Base-by-base conservation (phyloP, 2,329 filamentous ascomycete genomes). In the Nothopassalora personata region DNA sequence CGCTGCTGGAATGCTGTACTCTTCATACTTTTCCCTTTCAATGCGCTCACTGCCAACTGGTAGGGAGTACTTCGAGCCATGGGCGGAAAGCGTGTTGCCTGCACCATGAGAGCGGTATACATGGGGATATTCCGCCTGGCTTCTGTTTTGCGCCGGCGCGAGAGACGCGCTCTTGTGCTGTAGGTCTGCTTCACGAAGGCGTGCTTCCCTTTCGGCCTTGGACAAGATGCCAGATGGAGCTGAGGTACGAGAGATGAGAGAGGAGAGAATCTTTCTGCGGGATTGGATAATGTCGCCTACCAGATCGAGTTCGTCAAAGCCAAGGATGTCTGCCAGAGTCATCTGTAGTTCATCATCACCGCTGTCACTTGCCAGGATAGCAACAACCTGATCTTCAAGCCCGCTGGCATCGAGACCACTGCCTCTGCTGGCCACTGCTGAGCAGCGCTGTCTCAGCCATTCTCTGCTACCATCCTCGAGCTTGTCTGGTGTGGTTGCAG, bases 301-400 rank as follows among this genome's bases (percentile, higher is more conserved):
- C 68, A 99, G 86, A 65, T 99, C 93, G 18, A 99, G 80, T 70
- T 97, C 91, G 67, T 94, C 91, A 68, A 93, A 97, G 0, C 95
- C 94, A 60, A 99, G 81, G 47, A 97, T 84, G 67, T 99, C 94
- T 0, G 90, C 91, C 36, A 99, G 81, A 45, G 87, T 86, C 70
- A 91, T 92, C 73, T 97, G 93, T n/a, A 97, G 78, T 73, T 96
- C 91, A 59, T 96, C 90, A 59, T 96, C 89, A 56, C 77, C 77
- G 67, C 79, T 83, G 65, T 85, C 82, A 4, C 90, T 89, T 7
- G 81, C 82, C 36, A 99, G 74, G 3, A 93, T 80, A 5, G 89
- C 88, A 43, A 86, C 76, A 36, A 97, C 84, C 72, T 97, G 91
- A 57, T 88, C 83, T 63, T 88, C 81, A 45, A 97, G 81, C n/a